phyloP scores from a whole-genome alignment of 1,284 basidiomycete species.

The Irpex sp. region DNA sequence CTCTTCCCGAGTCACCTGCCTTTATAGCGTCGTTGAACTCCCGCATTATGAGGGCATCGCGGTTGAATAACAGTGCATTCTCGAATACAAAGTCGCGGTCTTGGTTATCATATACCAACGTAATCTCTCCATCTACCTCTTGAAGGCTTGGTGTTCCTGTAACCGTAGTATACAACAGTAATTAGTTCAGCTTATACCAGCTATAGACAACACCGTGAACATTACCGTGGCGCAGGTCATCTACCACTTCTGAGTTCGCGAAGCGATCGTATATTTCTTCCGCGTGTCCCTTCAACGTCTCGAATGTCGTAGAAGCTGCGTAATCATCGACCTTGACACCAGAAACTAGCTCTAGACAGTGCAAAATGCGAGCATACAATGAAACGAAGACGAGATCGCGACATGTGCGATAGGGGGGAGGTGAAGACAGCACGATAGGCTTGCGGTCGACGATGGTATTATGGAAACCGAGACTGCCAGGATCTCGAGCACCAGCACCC shows the following conservation, averaged over 20 bases:
- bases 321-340: not conserved
- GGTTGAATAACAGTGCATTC: slow-evolving; percentile 30
- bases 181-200: not conserved
- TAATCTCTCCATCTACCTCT: not conserved
- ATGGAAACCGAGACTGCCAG: slow-evolving; percentile 28
- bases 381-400: slow-evolving; percentile 33
- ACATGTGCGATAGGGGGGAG: slow-evolving; percentile 28
- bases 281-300: not conserved
- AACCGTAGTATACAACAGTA: too few relatives aligned
- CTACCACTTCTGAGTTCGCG: slow-evolving; percentile 19
- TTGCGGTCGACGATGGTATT: slow-evolving; percentile 26
- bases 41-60: slow-evolving; percentile 29
- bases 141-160: not conserved
- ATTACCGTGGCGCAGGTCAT: slow-evolving; percentile 1
- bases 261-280: not conserved
- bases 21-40: slow-evolving; percentile 33
- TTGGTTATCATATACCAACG: not conserved
- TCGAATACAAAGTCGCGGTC: slow-evolving; percentile 28
- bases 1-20: slow-evolving; percentile 28
- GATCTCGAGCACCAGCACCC: slow-evolving; percentile 20
- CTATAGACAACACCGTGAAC: not conserved
- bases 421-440: slow-evolving; percentile 28
- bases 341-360: slow-evolving; percentile 29
- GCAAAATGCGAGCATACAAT: slow-evolving; percentile 30
- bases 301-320: not conserved